Evolutionary conservation across 768 basidiomycete genomes (phyloP), one percentile per base, ranked within the genome.

Genomic region (Hypholoma fasciculare): DNA sequence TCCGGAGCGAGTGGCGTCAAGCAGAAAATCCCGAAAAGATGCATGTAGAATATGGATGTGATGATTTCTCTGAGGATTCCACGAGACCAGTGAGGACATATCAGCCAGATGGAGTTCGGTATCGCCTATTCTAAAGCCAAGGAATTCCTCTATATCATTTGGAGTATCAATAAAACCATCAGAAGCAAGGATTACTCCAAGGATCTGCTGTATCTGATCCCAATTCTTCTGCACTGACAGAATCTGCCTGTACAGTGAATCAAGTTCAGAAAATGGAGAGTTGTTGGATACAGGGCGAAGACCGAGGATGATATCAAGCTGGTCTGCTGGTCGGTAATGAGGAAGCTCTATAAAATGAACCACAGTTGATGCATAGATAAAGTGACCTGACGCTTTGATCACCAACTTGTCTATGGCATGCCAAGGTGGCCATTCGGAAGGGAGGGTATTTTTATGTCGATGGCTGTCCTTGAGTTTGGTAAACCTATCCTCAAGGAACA

Each of bases 341-440:
- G 54, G 14, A 4, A 49, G 52, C 8, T 38, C 20, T 13, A 66
- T 27, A 51, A 55, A 62, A 30, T 52, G 49, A 11, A 57, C 43
- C 6, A 64, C 63, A 0, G 56, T 60, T 4, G 63, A 42, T 1
- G 65, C 59, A 48, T 63, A 63, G 16, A 61, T 63, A 27, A 63
- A 66, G 17, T 63, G 56, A 1, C 63, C 61, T 0, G 60, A 61
- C 7, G 61, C 57, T 26, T 63, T 59, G 6, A 17, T 12, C 6
- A 52, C 23, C 9, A 63, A 38, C 1, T 34, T 11, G 8, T 52
- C 30, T 8, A 63, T 36, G 9, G 20, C 20, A 1, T 11, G 12
- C 1, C 14, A 9, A 6, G 13, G 12, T 4, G 59, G 56, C 58
- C 63, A 61, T 1, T 27, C 17, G 0, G 23, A 2, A 8, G 27